phyloP scores from a whole-genome alignment of 257 asterid genomes.

The Schizonepeta tenuifolia region DNA sequence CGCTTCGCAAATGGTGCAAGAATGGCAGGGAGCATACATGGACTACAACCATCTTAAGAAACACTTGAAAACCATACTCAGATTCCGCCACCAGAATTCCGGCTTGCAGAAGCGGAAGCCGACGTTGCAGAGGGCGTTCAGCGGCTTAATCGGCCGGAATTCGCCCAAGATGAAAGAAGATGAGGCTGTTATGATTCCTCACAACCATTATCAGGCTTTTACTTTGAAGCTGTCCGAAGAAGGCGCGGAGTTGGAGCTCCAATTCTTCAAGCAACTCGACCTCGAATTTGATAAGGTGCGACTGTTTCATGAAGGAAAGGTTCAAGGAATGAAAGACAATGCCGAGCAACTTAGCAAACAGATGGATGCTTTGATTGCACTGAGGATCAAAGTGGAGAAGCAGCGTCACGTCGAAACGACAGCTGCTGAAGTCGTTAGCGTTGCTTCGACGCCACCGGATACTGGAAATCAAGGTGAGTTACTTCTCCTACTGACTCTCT shows the following conservation, averaged over 20 bases:
- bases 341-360: conserved; percentile 63
- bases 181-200: conserved; percentile 43
- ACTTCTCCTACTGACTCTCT: neutral
- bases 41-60: conserved; percentile 58
- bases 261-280: conserved; percentile 59
- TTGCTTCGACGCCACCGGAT: neutral
- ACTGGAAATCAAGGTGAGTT: conserved; percentile 35
- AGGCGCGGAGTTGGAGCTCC: conserved; percentile 54
- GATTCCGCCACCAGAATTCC: conserved; percentile 27
- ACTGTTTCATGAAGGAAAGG: conserved; percentile 49
- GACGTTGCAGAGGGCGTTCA: conserved; percentile 60
- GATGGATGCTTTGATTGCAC: conserved; percentile 77
- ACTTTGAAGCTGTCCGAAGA: conserved; percentile 50
- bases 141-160: conserved; percentile 52
- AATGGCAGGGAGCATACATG: conserved; percentile 83
- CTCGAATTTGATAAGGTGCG: conserved; percentile 68
- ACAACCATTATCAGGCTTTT: conserved; percentile 40
- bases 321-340: conserved; percentile 44
- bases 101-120: conserved; percentile 42
- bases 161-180: conserved; percentile 45
- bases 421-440: neutral
- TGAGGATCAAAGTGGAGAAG: conserved; percentile 55
- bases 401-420: conserved; percentile 34
- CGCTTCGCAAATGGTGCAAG: conserved; percentile 72
- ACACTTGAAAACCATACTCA: conserved; percentile 43